Evolutionary conservation across 495 filamentous ascomycete genomes (phyloP).

Genomic region (Aspergillus haitiensis): DNA sequence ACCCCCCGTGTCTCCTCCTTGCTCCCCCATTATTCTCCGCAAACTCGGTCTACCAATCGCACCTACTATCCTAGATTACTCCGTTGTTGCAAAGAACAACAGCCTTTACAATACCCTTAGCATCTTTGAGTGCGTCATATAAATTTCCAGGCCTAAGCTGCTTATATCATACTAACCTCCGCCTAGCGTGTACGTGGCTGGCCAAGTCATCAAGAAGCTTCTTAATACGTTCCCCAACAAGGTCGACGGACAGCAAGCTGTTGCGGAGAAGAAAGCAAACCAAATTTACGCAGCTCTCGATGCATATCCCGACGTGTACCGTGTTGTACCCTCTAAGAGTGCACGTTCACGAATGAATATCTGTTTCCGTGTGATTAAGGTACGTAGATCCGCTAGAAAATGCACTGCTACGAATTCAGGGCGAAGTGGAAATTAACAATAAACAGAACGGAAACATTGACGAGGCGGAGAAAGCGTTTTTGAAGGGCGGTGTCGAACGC

Average conservation of each 20-base stretch:
- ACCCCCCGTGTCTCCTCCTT: slow-evolving; percentile 57
- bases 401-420: no score
- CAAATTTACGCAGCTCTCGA: slow-evolving; percentile 75
- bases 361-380: slow-evolving; percentile 72
- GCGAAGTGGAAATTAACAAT: neutral
- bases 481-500: slow-evolving; percentile 64
- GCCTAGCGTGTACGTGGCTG: slow-evolving; percentile 74
- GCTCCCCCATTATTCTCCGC: slow-evolving; percentile 63
- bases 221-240: slow-evolving; percentile 27
- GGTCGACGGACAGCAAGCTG: slow-evolving; percentile 43
- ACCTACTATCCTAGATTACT: slow-evolving; percentile 76
- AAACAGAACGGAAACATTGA: slow-evolving; percentile 49
- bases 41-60: slow-evolving; percentile 70
- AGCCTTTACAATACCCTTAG: slow-evolving; percentile 92
- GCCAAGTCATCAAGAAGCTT: slow-evolving; percentile 77
- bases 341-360: slow-evolving; percentile 88
- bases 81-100: slow-evolving; percentile 80
- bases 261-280: slow-evolving; percentile 68
- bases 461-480: slow-evolving; percentile 73
- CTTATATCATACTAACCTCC: slow-evolving; percentile 2
- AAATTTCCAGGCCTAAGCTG: neutral
- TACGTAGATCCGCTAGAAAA: slow-evolving; percentile 19
- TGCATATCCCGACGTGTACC: slow-evolving; percentile 65
- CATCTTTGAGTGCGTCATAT: slow-evolving; percentile 71
- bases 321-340: slow-evolving; percentile 68